Conservation (phyloP, 2,329 filamentous ascomycete genomes). For the Aspergillus felis region DNA sequence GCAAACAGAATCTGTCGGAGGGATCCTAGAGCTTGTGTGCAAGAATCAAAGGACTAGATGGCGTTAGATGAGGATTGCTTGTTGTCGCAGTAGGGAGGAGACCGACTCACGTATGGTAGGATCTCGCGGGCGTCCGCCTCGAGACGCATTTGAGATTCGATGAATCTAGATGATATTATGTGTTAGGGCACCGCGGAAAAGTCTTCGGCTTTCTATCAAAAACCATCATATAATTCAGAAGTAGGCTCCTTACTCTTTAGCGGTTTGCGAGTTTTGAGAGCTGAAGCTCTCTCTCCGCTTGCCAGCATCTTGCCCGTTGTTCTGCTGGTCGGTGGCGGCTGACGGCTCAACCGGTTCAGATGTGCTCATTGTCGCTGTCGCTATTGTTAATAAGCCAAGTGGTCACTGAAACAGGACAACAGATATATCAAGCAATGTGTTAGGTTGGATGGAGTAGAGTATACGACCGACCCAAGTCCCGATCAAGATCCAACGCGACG, state of each 20-base stretch:
- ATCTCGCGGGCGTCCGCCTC: conserved; percentile 94
- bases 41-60: conserved; percentile 80
- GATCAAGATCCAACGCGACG: conserved; percentile 7
- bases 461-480: background rate
- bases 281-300: conserved; percentile 35
- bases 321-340: conserved; percentile 9
- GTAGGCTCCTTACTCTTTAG: conserved; percentile 55
- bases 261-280: conserved; percentile 66
- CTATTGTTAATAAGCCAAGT: background rate
- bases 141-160: conserved; percentile 81
- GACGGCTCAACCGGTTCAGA: conserved; percentile 7
- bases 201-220: background rate
- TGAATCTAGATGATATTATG: conserved; percentile 57
- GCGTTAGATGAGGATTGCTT: conserved; percentile 9
- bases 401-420: background rate
- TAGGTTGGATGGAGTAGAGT: background rate
- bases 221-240: background rate
- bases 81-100: background rate
- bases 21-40: conserved; percentile 83
- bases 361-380: conserved; percentile 19
- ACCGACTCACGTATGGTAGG: conserved; percentile 72
- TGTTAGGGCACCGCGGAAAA: background rate
- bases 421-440: background rate
- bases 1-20: conserved; percentile 87
- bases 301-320: conserved; percentile 8